Evolutionary conservation across 305 asterid species (phyloP).

Genomic region (Fraxinus platypoda): DNA sequence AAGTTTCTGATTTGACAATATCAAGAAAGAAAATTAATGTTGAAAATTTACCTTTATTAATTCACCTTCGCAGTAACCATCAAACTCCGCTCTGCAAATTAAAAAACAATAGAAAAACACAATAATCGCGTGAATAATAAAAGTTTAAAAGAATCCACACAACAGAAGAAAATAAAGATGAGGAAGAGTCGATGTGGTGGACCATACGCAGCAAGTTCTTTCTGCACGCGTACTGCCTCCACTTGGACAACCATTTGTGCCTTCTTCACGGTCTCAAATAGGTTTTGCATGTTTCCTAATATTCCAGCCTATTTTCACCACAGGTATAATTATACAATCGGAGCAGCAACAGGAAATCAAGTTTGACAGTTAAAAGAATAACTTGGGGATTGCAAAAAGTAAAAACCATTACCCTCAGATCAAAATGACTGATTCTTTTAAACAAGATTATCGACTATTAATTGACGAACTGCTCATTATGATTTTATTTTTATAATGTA

Average conservation of each 20-base stretch:
- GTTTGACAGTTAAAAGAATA: conserved; percentile 2
- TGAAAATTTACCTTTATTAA: conserved; percentile 67
- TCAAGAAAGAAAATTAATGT: conserved; percentile 1
- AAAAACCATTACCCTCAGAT: background rate
- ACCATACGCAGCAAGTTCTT: conserved; percentile 87
- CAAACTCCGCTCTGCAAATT: conserved; percentile 84
- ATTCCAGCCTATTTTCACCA: conserved; percentile 68
- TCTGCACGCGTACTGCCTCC: conserved; percentile 90
- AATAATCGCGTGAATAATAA: background rate
- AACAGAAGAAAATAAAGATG: background rate
- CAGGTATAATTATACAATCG: conserved; percentile 7
- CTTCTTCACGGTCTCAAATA: conserved; percentile 91
- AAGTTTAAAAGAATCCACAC: background rate
- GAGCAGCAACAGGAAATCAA: conserved; percentile 1
- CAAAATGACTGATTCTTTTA: background rate
- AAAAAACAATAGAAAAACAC: conserved; percentile 12
- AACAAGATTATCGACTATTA: background rate
- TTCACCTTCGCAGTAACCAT: conserved; percentile 90
- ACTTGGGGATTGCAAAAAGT: background rate
- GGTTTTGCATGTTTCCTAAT: conserved; percentile 92
- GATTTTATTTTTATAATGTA: background rate
- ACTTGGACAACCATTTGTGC: conserved; percentile 99
- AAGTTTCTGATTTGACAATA: background rate
- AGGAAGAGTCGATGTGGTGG: conserved; percentile 17
- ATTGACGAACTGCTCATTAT: background rate